Evolutionary conservation across 1,139 yeast species (phyloP).

Genomic region (Hemisphaericaspora subhashii): DNA sequence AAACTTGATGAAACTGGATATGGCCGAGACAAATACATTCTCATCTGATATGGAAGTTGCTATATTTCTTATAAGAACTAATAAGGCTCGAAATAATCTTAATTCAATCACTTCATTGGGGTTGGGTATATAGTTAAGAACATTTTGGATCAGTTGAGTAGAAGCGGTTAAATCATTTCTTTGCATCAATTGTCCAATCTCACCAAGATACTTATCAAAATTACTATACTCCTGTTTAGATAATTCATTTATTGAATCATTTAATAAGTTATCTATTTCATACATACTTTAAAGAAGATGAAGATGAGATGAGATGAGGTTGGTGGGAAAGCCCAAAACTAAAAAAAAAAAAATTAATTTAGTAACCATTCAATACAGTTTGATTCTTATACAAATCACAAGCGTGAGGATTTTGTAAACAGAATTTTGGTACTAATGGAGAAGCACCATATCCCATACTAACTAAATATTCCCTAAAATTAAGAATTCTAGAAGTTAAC

Average conservation of each 20-base stretch:
- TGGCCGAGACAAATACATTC: slow-evolving; percentile 3
- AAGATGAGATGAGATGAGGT: background rate
- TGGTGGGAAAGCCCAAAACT: background rate
- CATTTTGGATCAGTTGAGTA: background rate
- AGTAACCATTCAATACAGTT: slow-evolving; percentile 12
- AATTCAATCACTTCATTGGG: slow-evolving; percentile 3
- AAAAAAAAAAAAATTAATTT: background rate
- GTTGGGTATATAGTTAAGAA: slow-evolving; percentile 7
- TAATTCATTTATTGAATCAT: slow-evolving; percentile 1
- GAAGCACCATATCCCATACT: slow-evolving; percentile 37
- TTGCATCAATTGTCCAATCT: slow-evolving; percentile 3
- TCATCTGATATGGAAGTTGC: slow-evolving; percentile 5
- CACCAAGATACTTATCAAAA: background rate
- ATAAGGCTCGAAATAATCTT: slow-evolving; percentile 14
- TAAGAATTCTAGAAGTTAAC: slow-evolving; percentile 42
- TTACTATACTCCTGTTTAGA: background rate
- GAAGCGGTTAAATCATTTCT: slow-evolving; percentile 1
- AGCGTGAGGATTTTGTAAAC: slow-evolving; percentile 40
- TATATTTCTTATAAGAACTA: slow-evolving; percentile 12
- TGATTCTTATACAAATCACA: slow-evolving; percentile 32
- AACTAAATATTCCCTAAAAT: slow-evolving; percentile 45
- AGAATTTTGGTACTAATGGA: slow-evolving; percentile 44
- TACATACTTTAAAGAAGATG: background rate
- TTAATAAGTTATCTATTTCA: slow-evolving; percentile 1
- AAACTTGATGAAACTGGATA: slow-evolving; percentile 7